These are phyloP conservation scores for Scheffersomyces spartinae DNA, from an alignment of 805 yeast genomes.

Conservation along the genomic window DNA sequence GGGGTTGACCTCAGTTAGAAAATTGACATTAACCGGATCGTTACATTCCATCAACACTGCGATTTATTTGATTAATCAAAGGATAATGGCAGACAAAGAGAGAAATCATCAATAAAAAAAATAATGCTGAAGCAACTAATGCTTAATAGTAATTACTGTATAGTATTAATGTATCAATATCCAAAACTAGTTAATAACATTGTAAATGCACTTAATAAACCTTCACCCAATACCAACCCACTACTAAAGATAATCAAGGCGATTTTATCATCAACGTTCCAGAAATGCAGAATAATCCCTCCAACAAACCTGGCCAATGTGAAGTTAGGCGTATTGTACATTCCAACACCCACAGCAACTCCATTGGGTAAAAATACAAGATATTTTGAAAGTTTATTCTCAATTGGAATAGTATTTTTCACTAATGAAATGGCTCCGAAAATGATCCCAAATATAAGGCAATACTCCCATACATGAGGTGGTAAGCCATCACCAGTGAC, in stretches of 20 bases:
- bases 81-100: slow-evolving; percentile 55
- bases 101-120: slow-evolving; percentile 19
- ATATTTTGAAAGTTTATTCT: slow-evolving; percentile 23
- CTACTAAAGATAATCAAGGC: slow-evolving; percentile 79
- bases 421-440: slow-evolving; percentile 62
- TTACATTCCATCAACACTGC: slow-evolving; percentile 63
- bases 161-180: no score
- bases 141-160: no score
- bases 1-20: slow-evolving; percentile 37
- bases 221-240: slow-evolving; percentile 91
- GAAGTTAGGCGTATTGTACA: slow-evolving; percentile 87
- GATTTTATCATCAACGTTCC: slow-evolving; percentile 53
- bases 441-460: slow-evolving; percentile 48
- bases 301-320: slow-evolving; percentile 90
- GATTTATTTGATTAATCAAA: slow-evolving; percentile 56
- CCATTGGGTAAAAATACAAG: slow-evolving; percentile 74
- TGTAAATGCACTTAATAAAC: slow-evolving; percentile 71
- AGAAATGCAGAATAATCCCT: slow-evolving; percentile 54
- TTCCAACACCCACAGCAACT: slow-evolving; percentile 95
- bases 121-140: no score
- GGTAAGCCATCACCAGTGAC: slow-evolving; percentile 91
- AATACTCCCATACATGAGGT: slow-evolving; percentile 52
- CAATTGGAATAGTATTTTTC: slow-evolving; percentile 42
- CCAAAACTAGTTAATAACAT: slow-evolving; percentile 66
- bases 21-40: slow-evolving; percentile 57